Conservation (phyloP, 768 basidiomycete genomes). For the Lentinula edodes region DNA sequence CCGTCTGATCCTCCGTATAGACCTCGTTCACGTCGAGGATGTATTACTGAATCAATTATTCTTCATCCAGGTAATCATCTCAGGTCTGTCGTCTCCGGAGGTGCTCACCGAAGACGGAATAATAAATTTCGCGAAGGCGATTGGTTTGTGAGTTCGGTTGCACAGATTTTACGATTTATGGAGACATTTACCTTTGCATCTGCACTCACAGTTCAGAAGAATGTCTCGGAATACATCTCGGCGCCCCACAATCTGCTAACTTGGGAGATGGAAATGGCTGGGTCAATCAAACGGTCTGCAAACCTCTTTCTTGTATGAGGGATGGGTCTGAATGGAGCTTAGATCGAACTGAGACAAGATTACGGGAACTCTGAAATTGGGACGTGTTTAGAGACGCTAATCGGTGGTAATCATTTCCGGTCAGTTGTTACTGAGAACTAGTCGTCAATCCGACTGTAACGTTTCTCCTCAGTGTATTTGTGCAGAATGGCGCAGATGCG, state of each 20-base stretch:
- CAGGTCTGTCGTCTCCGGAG: slow-evolving; percentile 50
- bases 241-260: slow-evolving; percentile 62
- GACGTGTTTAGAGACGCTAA: slow-evolving; percentile 72
- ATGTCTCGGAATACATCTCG: slow-evolving; percentile 69
- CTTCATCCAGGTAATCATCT: slow-evolving; percentile 49
- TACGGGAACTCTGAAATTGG: slow-evolving; percentile 60
- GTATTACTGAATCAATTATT: not conserved
- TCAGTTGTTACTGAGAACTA: slow-evolving; percentile 19
- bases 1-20: too few species aligned
- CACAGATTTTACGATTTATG: not conserved
- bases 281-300: slow-evolving; percentile 33
- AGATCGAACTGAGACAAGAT: slow-evolving; percentile 71
- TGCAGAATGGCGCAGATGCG: slow-evolving; percentile 36
- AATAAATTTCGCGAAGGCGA: slow-evolving; percentile 53
- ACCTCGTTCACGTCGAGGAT: too few species aligned
- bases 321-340: slow-evolving; percentile 15
- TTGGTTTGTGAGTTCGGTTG: slow-evolving; percentile 48
- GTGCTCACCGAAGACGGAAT: slow-evolving; percentile 55
- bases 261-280: slow-evolving; percentile 75
- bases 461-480: not conserved
- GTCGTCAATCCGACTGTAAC: not conserved
- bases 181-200: not conserved
- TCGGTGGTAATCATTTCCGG: slow-evolving; percentile 77
- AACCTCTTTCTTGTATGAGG: slow-evolving; percentile 8
- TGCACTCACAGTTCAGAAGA: slow-evolving; percentile 32